Evolutionary conservation across 805 yeast species (phyloP).

Genomic region (Myxozyma geophila): DNA sequence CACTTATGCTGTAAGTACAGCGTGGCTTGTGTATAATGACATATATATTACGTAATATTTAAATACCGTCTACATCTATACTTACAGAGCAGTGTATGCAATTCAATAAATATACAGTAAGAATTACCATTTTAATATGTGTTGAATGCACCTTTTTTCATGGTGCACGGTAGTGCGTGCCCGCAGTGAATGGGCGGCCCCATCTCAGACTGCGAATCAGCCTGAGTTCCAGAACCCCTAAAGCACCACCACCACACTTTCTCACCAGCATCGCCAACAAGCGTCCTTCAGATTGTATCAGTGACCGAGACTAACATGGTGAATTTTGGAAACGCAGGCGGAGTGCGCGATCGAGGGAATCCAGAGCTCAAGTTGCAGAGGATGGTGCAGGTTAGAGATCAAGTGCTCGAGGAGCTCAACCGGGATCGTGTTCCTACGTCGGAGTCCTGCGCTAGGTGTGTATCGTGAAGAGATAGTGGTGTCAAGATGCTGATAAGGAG

Average conservation of each 20-base stretch:
- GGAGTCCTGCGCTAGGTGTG: conserved; percentile 18
- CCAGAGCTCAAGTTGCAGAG: conserved; percentile 18
- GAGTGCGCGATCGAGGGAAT: conserved; percentile 16
- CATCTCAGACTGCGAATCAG: background rate
- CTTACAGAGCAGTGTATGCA: background rate
- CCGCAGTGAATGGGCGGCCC: background rate
- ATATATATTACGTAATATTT: background rate
- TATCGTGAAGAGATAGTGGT: background rate
- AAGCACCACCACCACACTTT: background rate
- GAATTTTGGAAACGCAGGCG: conserved; percentile 5
- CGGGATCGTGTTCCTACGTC: conserved; percentile 23
- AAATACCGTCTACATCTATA: background rate
- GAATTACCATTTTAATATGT: background rate
- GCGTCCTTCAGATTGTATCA: no score
- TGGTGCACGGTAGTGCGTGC: background rate
- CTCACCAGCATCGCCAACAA: background rate
- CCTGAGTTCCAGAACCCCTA: background rate
- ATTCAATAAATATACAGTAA: background rate
- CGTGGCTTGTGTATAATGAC: background rate
- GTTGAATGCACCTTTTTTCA: background rate
- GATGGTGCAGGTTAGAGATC: conserved; percentile 14
- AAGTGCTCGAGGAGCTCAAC: conserved; percentile 19
- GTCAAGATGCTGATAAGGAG: background rate
- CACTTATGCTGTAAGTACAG: background rate
- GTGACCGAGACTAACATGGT: background rate